Base-by-base conservation (phyloP, 768 basidiomycete species). In the Boletus insuetus region DNA sequence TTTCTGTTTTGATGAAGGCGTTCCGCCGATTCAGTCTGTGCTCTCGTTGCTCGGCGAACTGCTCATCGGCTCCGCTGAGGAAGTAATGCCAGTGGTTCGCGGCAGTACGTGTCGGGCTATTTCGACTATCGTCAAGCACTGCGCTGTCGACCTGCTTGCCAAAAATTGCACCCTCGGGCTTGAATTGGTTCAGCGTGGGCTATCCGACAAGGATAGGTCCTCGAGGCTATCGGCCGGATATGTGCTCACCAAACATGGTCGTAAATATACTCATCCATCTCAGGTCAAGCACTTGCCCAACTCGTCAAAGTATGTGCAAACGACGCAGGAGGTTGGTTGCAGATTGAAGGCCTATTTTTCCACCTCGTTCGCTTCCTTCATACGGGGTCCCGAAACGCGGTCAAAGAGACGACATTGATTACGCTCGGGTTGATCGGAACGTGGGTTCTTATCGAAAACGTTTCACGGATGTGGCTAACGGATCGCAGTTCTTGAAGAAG, bases 141-240 rank as follows among this genome's bases (percentile, higher is more conserved):
- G 80, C 60, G 64, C 64, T 10, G 48, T 32, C 4, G 53, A 55
- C 9, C 51, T 75, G 34, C 65, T 71, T 31, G 60, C 67, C 13
- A 65, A 70, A 2, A 58, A 67, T 20, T 54, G 74, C n/a, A 69
- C 73, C 5, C 58, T 70, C 32, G 58, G 74, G 4, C 55, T 69
- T 8, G 69, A 79, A 24, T 59, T 82, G 7, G 64, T 83, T 9
- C 74, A 77, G 48, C 70, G 69, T 20, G 85, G 83, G 4, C 66
- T 88, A 56, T 73, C 64, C 11, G 80, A 87, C 58, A 68, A 64
- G 38, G 79, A 86, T 58, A 77, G 89, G 52, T 77, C 75, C 40
- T 81, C 85, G 20, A 79, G 89, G 37, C 65, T 91, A 16, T 74
- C 77, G 58, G 86, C 89, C 49, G 90, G 89, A 89, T 91, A 69